These are phyloP conservation scores for Pichia manshurica DNA, from an alignment of 805 yeast species.

Conservation along the genomic window DNA sequence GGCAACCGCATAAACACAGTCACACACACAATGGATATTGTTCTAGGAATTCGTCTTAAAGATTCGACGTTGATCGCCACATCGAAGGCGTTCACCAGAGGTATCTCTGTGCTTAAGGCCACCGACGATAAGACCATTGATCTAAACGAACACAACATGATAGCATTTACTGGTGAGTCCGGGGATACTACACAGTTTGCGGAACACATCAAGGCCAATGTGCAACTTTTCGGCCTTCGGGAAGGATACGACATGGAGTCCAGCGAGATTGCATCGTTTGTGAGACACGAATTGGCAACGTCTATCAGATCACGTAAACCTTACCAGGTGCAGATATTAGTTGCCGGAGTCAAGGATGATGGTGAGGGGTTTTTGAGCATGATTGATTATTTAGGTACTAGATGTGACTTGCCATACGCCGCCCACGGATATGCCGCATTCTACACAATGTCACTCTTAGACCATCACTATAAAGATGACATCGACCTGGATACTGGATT, in stretches of 20 bases:
- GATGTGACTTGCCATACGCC: constrained; percentile 86
- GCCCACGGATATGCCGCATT: constrained; percentile 99
- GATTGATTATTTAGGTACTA: constrained; percentile 92
- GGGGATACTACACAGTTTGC: constrained; percentile 97
- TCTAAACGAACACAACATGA: constrained; percentile 67
- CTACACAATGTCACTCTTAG: constrained; percentile 83
- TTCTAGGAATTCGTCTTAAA: constrained; percentile 76
- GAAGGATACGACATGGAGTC: constrained; percentile 79
- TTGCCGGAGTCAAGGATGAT: constrained; percentile 70
- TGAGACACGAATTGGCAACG: constrained; percentile 81
- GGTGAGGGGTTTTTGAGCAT: constrained; percentile 63
- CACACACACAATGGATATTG: constrained; percentile 66
- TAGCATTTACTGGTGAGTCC: constrained; percentile 92
- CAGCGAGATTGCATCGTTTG: constrained; percentile 79
- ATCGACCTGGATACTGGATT: constrained; percentile 76
- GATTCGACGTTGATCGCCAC: constrained; percentile 86
- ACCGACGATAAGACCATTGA: constrained; percentile 75
- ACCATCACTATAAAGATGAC: constrained; percentile 79
- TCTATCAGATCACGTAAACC: constrained; percentile 93
- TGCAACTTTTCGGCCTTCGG: constrained; percentile 81
- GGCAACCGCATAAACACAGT: too few relatives aligned
- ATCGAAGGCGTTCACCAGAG: constrained; percentile 91
- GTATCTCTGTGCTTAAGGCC: constrained; percentile 73
- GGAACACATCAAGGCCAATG: constrained; percentile 88
- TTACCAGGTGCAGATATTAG: constrained; percentile 84